Percentiles rank a stretch among this genome's conserved stretches.
phyloP scores from a whole-genome alignment of 495 filamentous ascomycete species.

The Xylaria grammica region DNA sequence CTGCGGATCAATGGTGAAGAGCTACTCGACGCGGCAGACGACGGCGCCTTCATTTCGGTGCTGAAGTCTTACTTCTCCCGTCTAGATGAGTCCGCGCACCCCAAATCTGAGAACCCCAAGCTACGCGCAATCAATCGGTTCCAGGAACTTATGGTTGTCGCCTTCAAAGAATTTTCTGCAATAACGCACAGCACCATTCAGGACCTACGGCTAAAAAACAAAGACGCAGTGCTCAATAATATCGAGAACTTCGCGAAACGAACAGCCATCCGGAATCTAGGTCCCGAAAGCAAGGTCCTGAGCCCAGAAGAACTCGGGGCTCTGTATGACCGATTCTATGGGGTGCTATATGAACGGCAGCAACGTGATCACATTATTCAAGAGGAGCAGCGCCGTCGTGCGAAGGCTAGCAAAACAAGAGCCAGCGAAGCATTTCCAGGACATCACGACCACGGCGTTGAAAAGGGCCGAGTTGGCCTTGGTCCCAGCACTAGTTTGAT shows the following conservation, averaged over 20 bases:
- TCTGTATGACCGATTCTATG: conserved; percentile 92
- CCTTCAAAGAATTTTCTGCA: conserved; percentile 94
- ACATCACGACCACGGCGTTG: conserved; percentile 50
- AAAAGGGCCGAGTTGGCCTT: conserved; percentile 84
- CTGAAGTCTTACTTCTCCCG: conserved; percentile 93
- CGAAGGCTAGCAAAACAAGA: conserved; percentile 63
- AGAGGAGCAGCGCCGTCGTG: conserved; percentile 71
- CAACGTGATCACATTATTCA: conserved; percentile 78
- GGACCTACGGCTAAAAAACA: conserved; percentile 88
- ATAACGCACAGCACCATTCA: conserved; percentile 92
- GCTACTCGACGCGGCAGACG: conserved; percentile 91
- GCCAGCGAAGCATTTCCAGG: conserved; percentile 51
- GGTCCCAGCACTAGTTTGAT: conserved; percentile 88
- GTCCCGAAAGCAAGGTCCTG: conserved; percentile 90
- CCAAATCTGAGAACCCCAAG: conserved; percentile 91
- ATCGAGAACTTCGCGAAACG: conserved; percentile 98
- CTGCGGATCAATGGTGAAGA: conserved; percentile 98
- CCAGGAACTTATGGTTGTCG: conserved; percentile 97
- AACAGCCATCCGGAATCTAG: conserved; percentile 93
- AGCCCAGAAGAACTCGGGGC: conserved; percentile 83
- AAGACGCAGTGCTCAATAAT: conserved; percentile 86
- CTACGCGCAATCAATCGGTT: conserved; percentile 91
- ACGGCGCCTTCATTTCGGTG: conserved; percentile 95
- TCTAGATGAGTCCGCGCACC: conserved; percentile 94
- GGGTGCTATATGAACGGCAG: conserved; percentile 86